Percentiles rank a stretch among this genome's conserved stretches.
Evolutionary conservation across 305 asterid genomes (phyloP).

Genomic region (Fraxinus platypoda): DNA sequence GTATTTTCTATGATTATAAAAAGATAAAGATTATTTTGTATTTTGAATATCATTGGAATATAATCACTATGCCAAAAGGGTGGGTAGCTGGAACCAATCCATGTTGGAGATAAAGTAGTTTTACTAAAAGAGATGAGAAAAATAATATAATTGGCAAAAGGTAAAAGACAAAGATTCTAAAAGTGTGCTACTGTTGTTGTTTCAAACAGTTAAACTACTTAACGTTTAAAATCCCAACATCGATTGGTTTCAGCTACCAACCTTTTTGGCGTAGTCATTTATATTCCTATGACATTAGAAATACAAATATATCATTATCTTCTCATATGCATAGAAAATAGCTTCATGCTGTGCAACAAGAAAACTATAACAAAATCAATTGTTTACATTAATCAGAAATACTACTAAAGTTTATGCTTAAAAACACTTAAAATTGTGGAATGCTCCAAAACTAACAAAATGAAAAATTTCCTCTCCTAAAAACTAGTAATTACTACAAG

Average conservation of each 20-base stretch:
- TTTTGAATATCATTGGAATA: background rate
- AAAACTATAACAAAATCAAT: background rate
- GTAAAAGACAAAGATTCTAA: constrained; percentile 14
- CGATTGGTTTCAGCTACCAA: background rate
- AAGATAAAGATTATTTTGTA: background rate
- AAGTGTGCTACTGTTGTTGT: background rate
- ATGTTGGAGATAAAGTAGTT: background rate
- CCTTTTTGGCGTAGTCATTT: background rate
- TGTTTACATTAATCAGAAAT: background rate
- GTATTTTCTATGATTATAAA: background rate
- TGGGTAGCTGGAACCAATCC: background rate
- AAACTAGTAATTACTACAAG: background rate
- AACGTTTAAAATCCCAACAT: background rate
- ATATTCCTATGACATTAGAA: background rate
- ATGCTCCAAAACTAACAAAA: background rate
- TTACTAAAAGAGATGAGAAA: background rate
- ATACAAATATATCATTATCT: background rate
- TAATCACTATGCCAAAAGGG: background rate
- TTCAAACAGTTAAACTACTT: background rate
- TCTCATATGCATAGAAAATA: background rate
- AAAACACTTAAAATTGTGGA: background rate
- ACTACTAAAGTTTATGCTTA: background rate
- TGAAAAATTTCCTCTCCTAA: background rate
- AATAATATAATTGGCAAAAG: background rate
- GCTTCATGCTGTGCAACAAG: background rate